Evolutionary conservation across 495 filamentous ascomycete species (phyloP), one percentile per base, ranked within the genome.

Genomic region (Venustampulla echinocandica): DNA sequence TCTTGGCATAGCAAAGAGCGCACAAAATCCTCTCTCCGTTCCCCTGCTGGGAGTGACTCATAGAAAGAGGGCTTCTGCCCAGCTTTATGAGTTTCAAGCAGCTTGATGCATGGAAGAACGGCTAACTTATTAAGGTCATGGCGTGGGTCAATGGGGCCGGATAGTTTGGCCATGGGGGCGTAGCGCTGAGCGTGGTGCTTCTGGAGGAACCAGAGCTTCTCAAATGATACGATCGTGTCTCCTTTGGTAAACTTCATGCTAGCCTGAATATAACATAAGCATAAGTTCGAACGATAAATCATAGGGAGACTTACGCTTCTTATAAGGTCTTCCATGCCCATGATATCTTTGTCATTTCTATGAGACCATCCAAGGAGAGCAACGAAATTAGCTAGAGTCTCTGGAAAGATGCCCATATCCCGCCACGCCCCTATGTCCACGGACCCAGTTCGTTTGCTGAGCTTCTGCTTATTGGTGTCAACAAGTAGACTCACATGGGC

Each of bases 401-500:
- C 71, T 0, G 92, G 79, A 27, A 94, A 76, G 42, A 88, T 73
- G 3, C 81, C 80, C 28, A 69, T 61, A 33, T 85, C 76, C 44
- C 76, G 71, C 64, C 85, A 92, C 19, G 69, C 75, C 3, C 69
- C 64, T 15, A 95, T 72, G 59, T 85, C 77, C 21, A 86, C 76
- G 44, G 84, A 82, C 1, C 73, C 68, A 24, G 84, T 79, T 25
- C 92, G 78, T 63, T 98, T 98, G 67, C 89, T 95, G 34, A 97
- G 70, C 63, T 98, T 98, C 52, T 87, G 80, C 9, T 78, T 71
- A 27, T 79, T 66, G 49, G 73, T 62, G 58, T 95, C 82, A 13
- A 85, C 77, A 0, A 98, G 77, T 3, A 98, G 67, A 13, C 89
- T 87, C 10, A 97, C 85, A 64, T 98, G 92, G 25, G 82, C 89